These are phyloP conservation scores for Protea cynaroides DNA, from an alignment of 164 flowering plant genomes.

Conservation along the genomic window DNA sequence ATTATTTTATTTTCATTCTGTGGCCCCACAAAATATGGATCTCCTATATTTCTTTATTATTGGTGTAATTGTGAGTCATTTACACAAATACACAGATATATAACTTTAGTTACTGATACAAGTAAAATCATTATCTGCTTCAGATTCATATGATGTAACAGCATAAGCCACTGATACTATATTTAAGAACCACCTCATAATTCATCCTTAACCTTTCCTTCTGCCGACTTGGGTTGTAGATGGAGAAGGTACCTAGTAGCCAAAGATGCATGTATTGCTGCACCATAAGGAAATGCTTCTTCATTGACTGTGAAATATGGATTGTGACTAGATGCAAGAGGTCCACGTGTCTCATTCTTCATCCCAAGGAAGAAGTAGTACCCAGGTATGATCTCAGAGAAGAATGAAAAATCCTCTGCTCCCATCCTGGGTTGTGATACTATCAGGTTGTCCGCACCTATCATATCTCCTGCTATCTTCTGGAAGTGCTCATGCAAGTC, in stretches of 20 bases:
- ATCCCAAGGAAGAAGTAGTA: constrained; percentile 45
- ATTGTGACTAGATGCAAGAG: constrained; percentile 32
- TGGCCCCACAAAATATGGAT: too few species aligned
- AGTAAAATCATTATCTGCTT: too few species aligned
- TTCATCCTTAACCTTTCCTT: constrained; percentile 10
- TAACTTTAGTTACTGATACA: too few species aligned
- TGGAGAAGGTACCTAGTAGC: constrained; percentile 43
- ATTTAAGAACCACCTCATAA: constrained; percentile 8
- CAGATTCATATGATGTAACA: too few species aligned
- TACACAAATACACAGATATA: too few species aligned
- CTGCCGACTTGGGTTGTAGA: not conserved
- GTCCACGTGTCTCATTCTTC: constrained; percentile 33
- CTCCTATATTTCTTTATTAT: too few species aligned
- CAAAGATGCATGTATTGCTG: constrained; percentile 76
- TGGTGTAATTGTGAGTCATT: too few species aligned
- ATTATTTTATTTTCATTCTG: too few species aligned
- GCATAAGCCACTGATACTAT: too few species aligned
- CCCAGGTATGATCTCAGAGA: constrained; percentile 39
- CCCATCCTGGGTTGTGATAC: constrained; percentile 40
- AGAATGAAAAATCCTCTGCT: constrained; percentile 51
- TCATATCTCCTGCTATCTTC: constrained; percentile 31
- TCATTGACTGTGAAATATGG: constrained; percentile 57
- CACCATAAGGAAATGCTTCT: constrained; percentile 61
- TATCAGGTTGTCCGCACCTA: constrained; percentile 27
- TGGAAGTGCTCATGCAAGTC: constrained; percentile 32